A percentile compares a stretch with the other conserved stretches of the same genome.
phyloP scores from a whole-genome alignment of 2,329 filamentous ascomycete species.

The Beauveria sp. region DNA sequence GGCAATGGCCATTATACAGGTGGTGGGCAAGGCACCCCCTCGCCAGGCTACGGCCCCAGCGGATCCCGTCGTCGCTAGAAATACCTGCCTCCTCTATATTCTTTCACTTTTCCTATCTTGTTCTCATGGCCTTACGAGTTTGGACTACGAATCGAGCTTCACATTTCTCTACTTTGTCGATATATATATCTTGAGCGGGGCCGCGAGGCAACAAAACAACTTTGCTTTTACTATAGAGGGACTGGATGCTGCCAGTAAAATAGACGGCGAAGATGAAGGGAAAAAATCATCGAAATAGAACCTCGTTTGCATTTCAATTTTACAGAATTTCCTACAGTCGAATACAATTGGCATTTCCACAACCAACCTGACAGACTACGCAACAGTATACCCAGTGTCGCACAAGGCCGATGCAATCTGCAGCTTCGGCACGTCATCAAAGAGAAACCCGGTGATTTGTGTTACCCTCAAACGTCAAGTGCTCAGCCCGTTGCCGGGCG shows the following conservation, averaged over 20 bases:
- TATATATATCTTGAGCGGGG: slow-evolving; percentile 1
- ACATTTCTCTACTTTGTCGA: neutral
- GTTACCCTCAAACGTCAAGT: neutral
- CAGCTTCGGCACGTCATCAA: neutral
- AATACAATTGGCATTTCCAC: neutral
- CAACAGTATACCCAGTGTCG: neutral
- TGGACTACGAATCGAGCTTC: neutral
- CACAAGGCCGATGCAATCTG: neutral
- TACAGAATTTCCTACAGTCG: neutral
- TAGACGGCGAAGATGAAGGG: neutral
- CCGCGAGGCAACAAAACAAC: neutral
- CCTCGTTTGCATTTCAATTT: neutral
- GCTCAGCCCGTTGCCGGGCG: neutral
- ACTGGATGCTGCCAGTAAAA: neutral
- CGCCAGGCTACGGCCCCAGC: neutral
- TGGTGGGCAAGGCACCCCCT: neutral
- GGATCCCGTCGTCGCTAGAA: no score
- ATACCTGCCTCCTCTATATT: no score
- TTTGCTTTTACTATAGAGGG: neutral
- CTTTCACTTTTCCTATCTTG: neutral
- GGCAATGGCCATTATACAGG: neutral
- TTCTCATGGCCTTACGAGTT: neutral
- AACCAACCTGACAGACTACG: neutral
- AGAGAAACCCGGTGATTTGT: neutral
- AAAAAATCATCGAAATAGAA: neutral